These are phyloP conservation scores for Penicillium desertorum DNA, from an alignment of 495 filamentous ascomycete species.

Conservation along the genomic window DNA sequence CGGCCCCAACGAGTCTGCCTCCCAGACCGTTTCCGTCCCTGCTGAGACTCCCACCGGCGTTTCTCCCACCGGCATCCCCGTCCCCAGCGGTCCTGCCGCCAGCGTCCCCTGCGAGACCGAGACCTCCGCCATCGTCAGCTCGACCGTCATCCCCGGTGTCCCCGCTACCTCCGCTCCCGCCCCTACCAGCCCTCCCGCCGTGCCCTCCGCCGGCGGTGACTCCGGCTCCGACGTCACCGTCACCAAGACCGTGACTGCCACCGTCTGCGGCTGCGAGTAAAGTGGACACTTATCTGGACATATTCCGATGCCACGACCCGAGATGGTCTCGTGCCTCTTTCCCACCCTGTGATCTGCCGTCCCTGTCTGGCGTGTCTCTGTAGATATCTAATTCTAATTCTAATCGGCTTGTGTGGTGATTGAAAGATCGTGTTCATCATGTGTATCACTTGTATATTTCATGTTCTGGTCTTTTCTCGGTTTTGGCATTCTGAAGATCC, in stretches of 20 bases:
- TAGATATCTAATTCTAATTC: constrained; percentile 47
- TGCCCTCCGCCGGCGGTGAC: constrained; percentile 9
- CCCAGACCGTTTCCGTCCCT: neutral
- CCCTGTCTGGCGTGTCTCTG: constrained; percentile 28
- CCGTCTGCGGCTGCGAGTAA: constrained; percentile 31
- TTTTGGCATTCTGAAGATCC: constrained; percentile 9
- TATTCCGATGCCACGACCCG: neutral
- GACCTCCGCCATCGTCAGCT: constrained; percentile 17
- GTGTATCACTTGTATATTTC: neutral
- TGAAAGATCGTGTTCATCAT: neutral
- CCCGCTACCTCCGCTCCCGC: constrained; percentile 14
- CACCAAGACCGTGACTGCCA: constrained; percentile 35
- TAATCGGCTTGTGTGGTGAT: constrained; percentile 29
- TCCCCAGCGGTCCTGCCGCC: constrained; percentile 10
- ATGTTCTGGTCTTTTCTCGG: constrained; percentile 2
- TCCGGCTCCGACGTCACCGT: constrained; percentile 22
- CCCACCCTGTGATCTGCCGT: constrained; percentile 7
- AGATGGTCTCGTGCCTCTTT: neutral
- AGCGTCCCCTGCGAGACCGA: constrained; percentile 25
- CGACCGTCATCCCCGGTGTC: constrained; percentile 7
- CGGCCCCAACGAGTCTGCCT: neutral
- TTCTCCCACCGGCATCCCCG: constrained; percentile 4
- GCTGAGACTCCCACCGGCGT: constrained; percentile 13
- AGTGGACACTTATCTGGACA: constrained; percentile 8
- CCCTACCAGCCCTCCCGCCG: constrained; percentile 17